phyloP scores from a whole-genome alignment of 2,329 filamentous ascomycete species.

The Penicillium sp. region DNA sequence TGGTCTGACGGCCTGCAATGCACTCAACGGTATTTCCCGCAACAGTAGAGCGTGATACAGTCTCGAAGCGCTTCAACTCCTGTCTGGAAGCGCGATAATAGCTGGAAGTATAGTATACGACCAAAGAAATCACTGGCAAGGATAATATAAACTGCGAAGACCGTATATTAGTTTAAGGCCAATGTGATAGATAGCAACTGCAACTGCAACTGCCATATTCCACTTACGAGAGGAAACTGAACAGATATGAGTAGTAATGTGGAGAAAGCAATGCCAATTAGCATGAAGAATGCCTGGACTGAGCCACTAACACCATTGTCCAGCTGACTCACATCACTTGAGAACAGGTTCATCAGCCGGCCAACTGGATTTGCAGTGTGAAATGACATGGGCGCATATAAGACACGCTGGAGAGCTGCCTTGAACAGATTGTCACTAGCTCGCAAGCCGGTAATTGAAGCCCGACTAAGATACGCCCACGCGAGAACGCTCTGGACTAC shows the following conservation, averaged over 20 bases:
- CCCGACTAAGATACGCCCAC: background rate
- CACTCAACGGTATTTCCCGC: background rate
- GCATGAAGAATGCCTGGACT: background rate
- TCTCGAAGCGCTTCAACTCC: background rate
- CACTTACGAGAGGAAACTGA: background rate
- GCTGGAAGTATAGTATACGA: background rate
- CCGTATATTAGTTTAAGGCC: background rate
- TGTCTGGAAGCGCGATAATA: background rate
- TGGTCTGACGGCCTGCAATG: background rate
- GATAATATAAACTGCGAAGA: background rate
- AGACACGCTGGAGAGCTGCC: background rate
- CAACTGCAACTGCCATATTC: background rate
- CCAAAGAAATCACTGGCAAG: background rate
- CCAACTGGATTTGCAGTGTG: background rate
- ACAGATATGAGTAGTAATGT: background rate
- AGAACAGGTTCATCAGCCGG: background rate
- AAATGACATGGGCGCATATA: background rate
- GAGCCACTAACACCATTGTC: background rate
- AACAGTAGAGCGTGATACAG: background rate
- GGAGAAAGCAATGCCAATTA: background rate
- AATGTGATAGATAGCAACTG: background rate
- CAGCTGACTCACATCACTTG: background rate
- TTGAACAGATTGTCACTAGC: background rate
- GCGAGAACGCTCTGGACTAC: background rate
- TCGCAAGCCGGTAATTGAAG: background rate